These are phyloP conservation scores for Grosmannia penicillata DNA, from an alignment of 2,329 filamentous ascomycete genomes.

Conservation along the genomic window DNA sequence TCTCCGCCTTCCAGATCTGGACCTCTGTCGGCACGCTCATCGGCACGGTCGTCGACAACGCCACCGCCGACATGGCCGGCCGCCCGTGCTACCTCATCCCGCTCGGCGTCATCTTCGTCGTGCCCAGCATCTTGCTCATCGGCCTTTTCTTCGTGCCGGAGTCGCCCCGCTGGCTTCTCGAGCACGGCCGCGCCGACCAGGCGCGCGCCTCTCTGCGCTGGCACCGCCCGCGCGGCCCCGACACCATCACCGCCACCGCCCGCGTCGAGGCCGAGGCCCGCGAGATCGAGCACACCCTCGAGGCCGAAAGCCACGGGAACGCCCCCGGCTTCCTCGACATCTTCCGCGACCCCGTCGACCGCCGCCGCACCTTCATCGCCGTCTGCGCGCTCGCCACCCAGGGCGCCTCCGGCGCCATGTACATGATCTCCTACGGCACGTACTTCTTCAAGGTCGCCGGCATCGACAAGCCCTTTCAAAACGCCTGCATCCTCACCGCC, in stretches of 20 bases:
- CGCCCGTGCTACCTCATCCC: conserved; percentile 24
- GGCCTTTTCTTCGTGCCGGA: conserved; percentile 24
- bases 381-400: conserved; percentile 33
- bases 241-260: conserved; percentile 11
- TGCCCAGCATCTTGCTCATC: conserved; percentile 21
- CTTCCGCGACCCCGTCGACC: conserved; percentile 34
- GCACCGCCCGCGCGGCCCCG: conserved; percentile 15
- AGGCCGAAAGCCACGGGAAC: conserved; percentile 17
- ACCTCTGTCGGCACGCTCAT: conserved; percentile 22
- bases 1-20: conserved; percentile 20
- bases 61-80: conserved; percentile 20
- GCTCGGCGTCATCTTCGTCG: conserved; percentile 23
- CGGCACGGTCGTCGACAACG: conserved; percentile 36
- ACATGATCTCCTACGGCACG: conserved; percentile 39
- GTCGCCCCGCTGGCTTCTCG: conserved; percentile 25
- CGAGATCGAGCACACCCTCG: conserved; percentile 23
- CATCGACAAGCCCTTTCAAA: conserved; percentile 39
- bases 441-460: conserved; percentile 47
- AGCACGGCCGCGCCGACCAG: conserved; percentile 14
- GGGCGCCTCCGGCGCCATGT: conserved; percentile 40
- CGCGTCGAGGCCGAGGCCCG: conserved; percentile 18
- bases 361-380: conserved; percentile 31
- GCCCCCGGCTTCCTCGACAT: conserved; percentile 28
- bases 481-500: conserved; percentile 37
- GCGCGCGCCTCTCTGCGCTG: background rate